Evolutionary conservation across 2,329 filamentous ascomycete genomes (phyloP), one percentile per base, ranked within the genome.

Genomic region (Aspergillus pseudotamarii): DNA sequence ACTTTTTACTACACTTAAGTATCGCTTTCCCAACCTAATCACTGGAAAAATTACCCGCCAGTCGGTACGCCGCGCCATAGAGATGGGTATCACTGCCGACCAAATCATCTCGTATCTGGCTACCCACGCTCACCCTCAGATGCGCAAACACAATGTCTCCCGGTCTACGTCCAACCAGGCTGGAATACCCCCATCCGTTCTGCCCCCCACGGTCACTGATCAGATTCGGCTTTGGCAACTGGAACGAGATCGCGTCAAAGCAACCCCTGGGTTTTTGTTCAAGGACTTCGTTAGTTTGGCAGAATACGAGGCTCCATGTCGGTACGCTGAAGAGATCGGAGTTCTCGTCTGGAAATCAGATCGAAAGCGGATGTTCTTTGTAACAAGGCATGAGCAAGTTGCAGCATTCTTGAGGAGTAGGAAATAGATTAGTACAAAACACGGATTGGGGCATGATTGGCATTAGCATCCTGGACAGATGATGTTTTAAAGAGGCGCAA

Each of bases 151-250:
- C 50, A 77, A 77, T 63, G 74, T 67, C 26, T 71, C 70, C 54
- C 76, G 76, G 62, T 74, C 74, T 48, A 76, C 30, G 68, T 83
- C 55, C 72, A 85, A 76, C 28, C 71, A 72, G 23, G 66, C 72
- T 4, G 76, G 77, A 3, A 67, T 79, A 14, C 72, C 79, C 2
- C 73, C 79, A 0, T 91, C 94, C 1, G 87, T 97, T 19, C 85
- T 99, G 2, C 95, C 96, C 1, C 94, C 95, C 0, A 98, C 96
- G 0, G 95, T 99, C 19, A 92, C 97, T 66, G 95, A 99, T 78
- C 95, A 99, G 82, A 97, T 99, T 72, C 87, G 94, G 2, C 87
- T 99, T 23, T 99, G 95, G 95, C 94, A 99, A 81, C 89, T 98
- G 58, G 95, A 99, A 79, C 93, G 94, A 67, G 95, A 99, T 81